A percentile compares a stretch with the other conserved stretches of the same genome.
Conservation (phyloP, 2,329 filamentous ascomycete genomes). For the Talaromyces sp. region DNA sequence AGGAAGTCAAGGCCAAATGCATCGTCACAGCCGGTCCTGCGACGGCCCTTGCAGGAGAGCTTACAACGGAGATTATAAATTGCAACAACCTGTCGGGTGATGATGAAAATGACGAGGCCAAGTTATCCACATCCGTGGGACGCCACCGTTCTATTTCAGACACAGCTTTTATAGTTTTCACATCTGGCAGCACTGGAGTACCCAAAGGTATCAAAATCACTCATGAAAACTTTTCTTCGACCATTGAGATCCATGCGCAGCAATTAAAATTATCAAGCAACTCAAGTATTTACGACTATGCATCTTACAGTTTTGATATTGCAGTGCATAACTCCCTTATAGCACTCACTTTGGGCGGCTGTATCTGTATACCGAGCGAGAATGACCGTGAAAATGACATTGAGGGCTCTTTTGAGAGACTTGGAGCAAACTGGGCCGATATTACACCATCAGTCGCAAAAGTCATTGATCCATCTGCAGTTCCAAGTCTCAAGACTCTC, state of each 20-base stretch:
- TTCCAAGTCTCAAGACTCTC: background rate
- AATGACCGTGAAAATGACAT: background rate
- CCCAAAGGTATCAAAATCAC: slow-evolving; percentile 12
- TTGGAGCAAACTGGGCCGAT: background rate
- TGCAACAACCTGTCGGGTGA: background rate
- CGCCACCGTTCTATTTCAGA: background rate
- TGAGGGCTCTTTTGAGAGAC: background rate
- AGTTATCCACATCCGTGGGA: background rate
- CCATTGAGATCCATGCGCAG: slow-evolving; percentile 51
- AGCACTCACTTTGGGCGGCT: background rate
- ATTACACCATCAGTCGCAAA: background rate
- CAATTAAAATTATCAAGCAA: slow-evolving; percentile 33
- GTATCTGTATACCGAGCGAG: background rate
- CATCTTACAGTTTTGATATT: slow-evolving; percentile 10
- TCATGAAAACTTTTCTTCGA: slow-evolving; percentile 33
- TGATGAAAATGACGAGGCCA: background rate
- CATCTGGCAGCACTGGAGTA: slow-evolving; percentile 12
- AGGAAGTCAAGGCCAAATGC: background rate
- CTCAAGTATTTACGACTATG: background rate
- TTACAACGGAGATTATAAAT: background rate
- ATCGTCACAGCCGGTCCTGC: background rate
- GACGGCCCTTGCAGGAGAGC: background rate
- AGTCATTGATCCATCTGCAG: background rate
- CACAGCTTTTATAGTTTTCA: slow-evolving; percentile 13
- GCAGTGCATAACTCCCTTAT: background rate